Evolutionary conservation across 176 grass and related monocot genomes (phyloP).

Genomic region (Oryza rufipogon): DNA sequence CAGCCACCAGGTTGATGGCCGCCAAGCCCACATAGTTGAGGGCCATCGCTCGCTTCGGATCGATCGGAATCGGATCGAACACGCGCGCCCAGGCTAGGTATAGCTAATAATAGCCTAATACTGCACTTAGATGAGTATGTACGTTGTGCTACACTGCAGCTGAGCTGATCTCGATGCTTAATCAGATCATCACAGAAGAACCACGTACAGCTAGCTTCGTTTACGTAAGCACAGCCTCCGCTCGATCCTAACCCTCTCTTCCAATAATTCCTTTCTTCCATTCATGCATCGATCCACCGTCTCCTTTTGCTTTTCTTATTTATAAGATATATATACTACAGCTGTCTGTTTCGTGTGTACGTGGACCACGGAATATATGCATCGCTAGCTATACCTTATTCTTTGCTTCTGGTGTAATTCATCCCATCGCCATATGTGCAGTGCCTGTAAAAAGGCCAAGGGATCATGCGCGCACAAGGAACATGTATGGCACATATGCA

Average conservation of each 20-base stretch:
- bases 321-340: background rate
- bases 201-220: too few relatives aligned
- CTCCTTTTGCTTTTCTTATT: background rate
- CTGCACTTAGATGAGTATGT: too few relatives aligned
- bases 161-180: background rate
- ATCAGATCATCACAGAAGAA: background rate
- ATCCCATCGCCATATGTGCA: background rate
- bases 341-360: too few relatives aligned
- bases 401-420: constrained; percentile 21
- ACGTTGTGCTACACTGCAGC: too few relatives aligned
- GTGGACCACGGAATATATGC: background rate
- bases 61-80: too few relatives aligned
- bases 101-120: too few relatives aligned
- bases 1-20: constrained; percentile 59
- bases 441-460: too few relatives aligned
- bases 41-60: constrained; percentile 44
- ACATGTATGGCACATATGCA: too few relatives aligned
- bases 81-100: background rate
- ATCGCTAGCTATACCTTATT: background rate
- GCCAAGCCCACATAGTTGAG: constrained; percentile 62
- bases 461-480: too few relatives aligned
- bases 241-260: background rate
- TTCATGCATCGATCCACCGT: background rate
- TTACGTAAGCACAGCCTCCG: too few relatives aligned
- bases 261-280: background rate